Conservation (phyloP, 768 basidiomycete species). For the Lentinula aciculospora region DNA sequence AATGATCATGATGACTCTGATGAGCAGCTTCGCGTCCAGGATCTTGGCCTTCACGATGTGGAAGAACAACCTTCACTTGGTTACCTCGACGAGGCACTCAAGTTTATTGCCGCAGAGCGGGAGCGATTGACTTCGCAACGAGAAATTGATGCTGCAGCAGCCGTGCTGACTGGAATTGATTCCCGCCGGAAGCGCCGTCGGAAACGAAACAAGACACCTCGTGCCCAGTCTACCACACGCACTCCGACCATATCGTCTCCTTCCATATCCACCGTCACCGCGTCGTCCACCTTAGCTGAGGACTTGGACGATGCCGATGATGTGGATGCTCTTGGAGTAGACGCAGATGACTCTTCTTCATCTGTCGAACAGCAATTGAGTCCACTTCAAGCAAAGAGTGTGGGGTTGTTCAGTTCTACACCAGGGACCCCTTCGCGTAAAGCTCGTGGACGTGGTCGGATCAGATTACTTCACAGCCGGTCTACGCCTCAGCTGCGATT, state of each 20-base stretch:
- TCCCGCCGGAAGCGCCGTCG: slow-evolving; percentile 31
- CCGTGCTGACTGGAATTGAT: slow-evolving; percentile 15
- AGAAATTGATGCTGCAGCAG: slow-evolving; percentile 22
- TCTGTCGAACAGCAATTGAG: slow-evolving; percentile 17
- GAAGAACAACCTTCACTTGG: slow-evolving; percentile 61
- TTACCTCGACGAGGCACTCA: slow-evolving; percentile 64
- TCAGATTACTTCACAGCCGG: slow-evolving; percentile 6
- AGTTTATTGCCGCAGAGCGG: slow-evolving; percentile 71
- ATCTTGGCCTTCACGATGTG: slow-evolving; percentile 20
- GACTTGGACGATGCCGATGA: slow-evolving; percentile 14
- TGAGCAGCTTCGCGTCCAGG: slow-evolving; percentile 10
- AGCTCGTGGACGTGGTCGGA: background rate
- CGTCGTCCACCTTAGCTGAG: slow-evolving; percentile 3
- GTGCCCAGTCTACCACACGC: slow-evolving; percentile 10
- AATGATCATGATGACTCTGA: slow-evolving; percentile 6
- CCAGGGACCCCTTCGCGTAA: slow-evolving; percentile 11
- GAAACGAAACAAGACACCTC: slow-evolving; percentile 24
- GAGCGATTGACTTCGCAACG: slow-evolving; percentile 49
- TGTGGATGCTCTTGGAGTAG: slow-evolving; percentile 9
- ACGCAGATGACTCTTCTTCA: slow-evolving; percentile 21
- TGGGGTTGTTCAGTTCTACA: slow-evolving; percentile 7
- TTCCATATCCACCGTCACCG: background rate
- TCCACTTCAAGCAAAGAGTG: slow-evolving; percentile 11
- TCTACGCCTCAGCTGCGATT: slow-evolving; percentile 17
- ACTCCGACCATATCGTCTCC: slow-evolving; percentile 1